Conservation (phyloP, 2,329 filamentous ascomycete species). For the Coniochaeta sp. region DNA sequence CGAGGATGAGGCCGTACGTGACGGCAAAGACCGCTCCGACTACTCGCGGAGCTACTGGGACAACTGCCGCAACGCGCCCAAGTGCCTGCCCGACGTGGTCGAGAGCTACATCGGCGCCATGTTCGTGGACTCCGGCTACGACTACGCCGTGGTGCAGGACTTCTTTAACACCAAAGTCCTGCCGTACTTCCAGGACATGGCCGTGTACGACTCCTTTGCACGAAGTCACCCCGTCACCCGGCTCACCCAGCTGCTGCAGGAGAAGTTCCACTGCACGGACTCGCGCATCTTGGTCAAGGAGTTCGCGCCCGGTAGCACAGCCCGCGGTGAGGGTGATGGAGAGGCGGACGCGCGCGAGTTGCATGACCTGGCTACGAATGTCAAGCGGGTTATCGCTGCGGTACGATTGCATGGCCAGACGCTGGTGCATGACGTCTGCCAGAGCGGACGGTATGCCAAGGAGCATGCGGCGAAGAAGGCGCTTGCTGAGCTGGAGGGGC, state of each 20-base stretch:
- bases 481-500: conserved; percentile 35
- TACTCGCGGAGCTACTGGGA: conserved; percentile 64
- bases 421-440: conserved; percentile 53
- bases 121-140: conserved; percentile 81
- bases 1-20: conserved; percentile 22
- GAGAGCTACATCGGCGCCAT: conserved; percentile 86
- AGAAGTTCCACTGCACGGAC: conserved; percentile 56
- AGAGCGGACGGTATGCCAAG: conserved; percentile 68
- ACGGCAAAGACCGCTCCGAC: conserved; percentile 25
- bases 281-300: conserved; percentile 51
- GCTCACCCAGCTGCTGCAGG: conserved; percentile 56
- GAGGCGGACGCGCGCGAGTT: conserved; percentile 9
- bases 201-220: conserved; percentile 78
- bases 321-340: conserved; percentile 25
- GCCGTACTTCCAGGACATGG: conserved; percentile 80
- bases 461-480: conserved; percentile 56
- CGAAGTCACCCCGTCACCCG: conserved; percentile 79
- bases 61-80: conserved; percentile 56
- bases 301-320: conserved; percentile 25
- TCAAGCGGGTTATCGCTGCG: conserved; percentile 55
- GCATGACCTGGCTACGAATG: conserved; percentile 24
- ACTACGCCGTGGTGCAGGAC: conserved; percentile 62
- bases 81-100: conserved; percentile 74
- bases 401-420: conserved; percentile 70
- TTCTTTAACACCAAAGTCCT: conserved; percentile 75